Evolutionary conservation across 2,329 filamentous ascomycete species (phyloP).

Genomic region (Pseudogymnoascus sp.): DNA sequence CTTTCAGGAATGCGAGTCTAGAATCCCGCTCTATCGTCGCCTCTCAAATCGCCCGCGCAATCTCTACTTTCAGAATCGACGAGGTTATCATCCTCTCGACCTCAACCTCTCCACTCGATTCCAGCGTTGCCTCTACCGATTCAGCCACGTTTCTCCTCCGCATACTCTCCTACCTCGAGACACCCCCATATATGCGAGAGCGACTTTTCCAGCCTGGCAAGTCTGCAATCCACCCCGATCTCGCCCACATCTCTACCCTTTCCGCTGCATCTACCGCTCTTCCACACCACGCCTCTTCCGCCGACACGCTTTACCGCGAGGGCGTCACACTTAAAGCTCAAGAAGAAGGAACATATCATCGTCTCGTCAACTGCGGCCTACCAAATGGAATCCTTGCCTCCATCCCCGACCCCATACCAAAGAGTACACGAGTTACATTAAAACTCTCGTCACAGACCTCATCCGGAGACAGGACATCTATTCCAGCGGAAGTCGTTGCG

Average conservation of each 20-base stretch:
- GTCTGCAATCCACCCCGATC: constrained; percentile 1
- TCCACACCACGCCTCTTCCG: constrained; percentile 69
- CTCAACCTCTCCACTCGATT: constrained; percentile 19
- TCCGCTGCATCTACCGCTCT: neutral
- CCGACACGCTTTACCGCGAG: constrained; percentile 70
- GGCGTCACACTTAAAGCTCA: constrained; percentile 51
- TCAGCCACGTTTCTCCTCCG: constrained; percentile 75
- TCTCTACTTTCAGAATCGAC: constrained; percentile 76
- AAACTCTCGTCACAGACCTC: constrained; percentile 39
- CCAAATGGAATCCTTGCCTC: constrained; percentile 6
- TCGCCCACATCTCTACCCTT: neutral
- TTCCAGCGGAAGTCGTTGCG: constrained; percentile 51
- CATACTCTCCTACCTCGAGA: constrained; percentile 73
- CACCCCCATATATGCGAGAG: constrained; percentile 72
- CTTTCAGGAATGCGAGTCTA: constrained; percentile 14
- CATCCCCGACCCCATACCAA: constrained; percentile 45
- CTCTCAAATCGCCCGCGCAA: constrained; percentile 69
- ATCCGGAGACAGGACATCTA: constrained; percentile 19
- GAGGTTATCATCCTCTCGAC: constrained; percentile 71
- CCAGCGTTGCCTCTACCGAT: constrained; percentile 39
- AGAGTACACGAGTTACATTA: constrained; percentile 66
- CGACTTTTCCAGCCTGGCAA: constrained; percentile 51
- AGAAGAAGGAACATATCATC: neutral
- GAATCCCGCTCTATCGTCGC: constrained; percentile 68
- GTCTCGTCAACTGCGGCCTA: constrained; percentile 13